Conservation (phyloP, 768 basidiomycete genomes). For the Pholiota molesta region DNA sequence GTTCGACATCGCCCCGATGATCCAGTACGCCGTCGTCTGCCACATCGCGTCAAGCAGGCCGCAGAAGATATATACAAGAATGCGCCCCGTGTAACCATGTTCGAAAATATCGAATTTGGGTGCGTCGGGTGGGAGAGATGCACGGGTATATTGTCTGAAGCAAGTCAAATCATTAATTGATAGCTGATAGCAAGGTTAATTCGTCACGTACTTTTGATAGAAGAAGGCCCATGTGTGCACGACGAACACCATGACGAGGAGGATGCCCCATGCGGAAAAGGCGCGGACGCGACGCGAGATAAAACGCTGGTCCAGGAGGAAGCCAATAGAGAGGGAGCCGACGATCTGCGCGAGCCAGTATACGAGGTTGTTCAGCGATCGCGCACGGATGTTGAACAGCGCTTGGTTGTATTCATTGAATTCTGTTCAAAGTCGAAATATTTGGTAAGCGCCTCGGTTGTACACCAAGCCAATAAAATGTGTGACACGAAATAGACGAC, state of each 20-base stretch:
- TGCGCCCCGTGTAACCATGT: constrained; percentile 51
- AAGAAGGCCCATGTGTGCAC: constrained; percentile 79
- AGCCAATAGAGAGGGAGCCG: constrained; percentile 72
- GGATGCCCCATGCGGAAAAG: constrained; percentile 65
- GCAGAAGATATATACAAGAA: constrained; percentile 71
- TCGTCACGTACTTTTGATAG: constrained; percentile 62
- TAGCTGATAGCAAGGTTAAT: background rate
- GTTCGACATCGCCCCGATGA: constrained; percentile 87
- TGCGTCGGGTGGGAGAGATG: constrained; percentile 39
- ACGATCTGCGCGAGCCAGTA: constrained; percentile 84
- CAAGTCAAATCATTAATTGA: background rate
- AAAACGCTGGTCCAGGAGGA: constrained; percentile 60
- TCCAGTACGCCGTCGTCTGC: constrained; percentile 84
- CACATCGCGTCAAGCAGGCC: constrained; percentile 83
- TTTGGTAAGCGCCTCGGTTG: background rate
- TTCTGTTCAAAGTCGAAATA: constrained; percentile 44
- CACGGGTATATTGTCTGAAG: constrained; percentile 59
- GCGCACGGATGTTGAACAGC: constrained; percentile 78
- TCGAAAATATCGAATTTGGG: constrained; percentile 64
- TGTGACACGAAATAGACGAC: background rate
- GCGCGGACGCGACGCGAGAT: constrained; percentile 71
- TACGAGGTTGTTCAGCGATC: constrained; percentile 74
- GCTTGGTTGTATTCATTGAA: constrained; percentile 83
- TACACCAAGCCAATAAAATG: no score
- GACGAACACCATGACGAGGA: constrained; percentile 65